These are phyloP conservation scores for Lepidopterella palustris DNA, from an alignment of 495 filamentous ascomycete species.

Conservation along the genomic window DNA sequence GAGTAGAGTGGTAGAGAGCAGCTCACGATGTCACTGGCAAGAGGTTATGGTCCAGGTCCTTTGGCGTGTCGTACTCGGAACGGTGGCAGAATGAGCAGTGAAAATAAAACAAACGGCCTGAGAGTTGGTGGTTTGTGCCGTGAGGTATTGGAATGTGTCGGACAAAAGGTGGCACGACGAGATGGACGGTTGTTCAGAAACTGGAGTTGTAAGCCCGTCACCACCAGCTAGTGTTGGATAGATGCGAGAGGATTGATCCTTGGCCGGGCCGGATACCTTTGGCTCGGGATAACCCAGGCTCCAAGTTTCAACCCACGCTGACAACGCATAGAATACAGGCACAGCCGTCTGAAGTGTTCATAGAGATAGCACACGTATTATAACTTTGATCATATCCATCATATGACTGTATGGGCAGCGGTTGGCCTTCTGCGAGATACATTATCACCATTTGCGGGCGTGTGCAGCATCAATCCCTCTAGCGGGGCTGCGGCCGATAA, in stretches of 20 bases:
- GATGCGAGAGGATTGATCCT: not conserved
- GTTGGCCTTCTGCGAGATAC: not conserved
- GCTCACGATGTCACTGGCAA: slow-evolving; percentile 8
- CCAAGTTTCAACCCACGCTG: not conserved
- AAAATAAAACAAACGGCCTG: not conserved
- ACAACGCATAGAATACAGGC: not conserved
- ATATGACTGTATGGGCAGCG: not conserved
- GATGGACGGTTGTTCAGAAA: not conserved
- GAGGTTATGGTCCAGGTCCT: not conserved
- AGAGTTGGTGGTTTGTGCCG: not conserved
- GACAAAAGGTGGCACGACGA: not conserved
- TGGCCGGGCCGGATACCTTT: not conserved
- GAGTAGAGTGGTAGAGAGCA: slow-evolving; percentile 1
- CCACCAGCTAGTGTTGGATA: not conserved
- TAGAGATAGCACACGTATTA: not conserved
- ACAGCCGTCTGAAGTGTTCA: not conserved
- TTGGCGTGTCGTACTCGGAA: not conserved
- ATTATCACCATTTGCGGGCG: not conserved
- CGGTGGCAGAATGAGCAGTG: not conserved
- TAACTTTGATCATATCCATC: not conserved
- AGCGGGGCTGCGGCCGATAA: not conserved
- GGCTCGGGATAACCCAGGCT: not conserved
- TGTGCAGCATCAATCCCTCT: not conserved
- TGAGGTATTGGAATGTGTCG: not conserved
- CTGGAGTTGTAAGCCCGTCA: not conserved